These are phyloP conservation scores for Penicillium aurantiogriseum DNA, from an alignment of 2,329 filamentous ascomycete species.

Conservation along the genomic window DNA sequence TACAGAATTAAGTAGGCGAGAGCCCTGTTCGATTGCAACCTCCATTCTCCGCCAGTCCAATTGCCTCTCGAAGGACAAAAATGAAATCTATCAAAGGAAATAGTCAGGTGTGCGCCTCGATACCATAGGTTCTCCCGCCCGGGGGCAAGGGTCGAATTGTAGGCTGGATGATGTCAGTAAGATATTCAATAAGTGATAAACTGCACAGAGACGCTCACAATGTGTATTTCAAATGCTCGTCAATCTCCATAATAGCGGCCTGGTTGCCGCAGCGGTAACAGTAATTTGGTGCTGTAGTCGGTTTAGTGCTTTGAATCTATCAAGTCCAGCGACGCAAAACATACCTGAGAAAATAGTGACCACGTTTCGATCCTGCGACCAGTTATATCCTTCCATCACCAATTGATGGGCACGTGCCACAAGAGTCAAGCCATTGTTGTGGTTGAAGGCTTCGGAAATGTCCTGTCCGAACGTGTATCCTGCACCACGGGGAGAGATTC, in stretches of 20 bases:
- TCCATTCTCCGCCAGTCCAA: constrained; percentile 28
- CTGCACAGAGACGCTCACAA: constrained; percentile 67
- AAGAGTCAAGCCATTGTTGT: constrained; percentile 95
- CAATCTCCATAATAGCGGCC: constrained; percentile 99
- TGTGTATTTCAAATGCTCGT: constrained; percentile 98
- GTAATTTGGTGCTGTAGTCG: constrained; percentile 71
- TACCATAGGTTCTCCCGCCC: constrained; percentile 97
- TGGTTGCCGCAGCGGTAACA: constrained; percentile 99
- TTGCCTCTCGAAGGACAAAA: constrained; percentile 28
- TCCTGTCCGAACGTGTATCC: constrained; percentile 96
- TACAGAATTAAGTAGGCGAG: constrained; percentile 34
- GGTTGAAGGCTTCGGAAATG: constrained; percentile 98
- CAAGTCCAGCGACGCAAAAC: constrained; percentile 22
- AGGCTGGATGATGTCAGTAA: constrained; percentile 59
- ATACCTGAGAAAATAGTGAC: constrained; percentile 97
- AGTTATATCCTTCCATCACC: constrained; percentile 99
- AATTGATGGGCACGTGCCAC: constrained; percentile 96
- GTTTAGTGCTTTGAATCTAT: background rate
- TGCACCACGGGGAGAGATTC: constrained; percentile 89
- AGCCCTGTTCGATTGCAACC: constrained; percentile 29
- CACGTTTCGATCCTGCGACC: constrained; percentile 97
- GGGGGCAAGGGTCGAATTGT: constrained; percentile 97
- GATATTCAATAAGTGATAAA: background rate
- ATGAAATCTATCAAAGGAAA: constrained; percentile 70
- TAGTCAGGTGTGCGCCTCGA: constrained; percentile 96